A percentile compares a stretch with the other conserved stretches of the same genome.
These are phyloP conservation scores for Bruguiera gymnorhiza DNA, from an alignment of 345 rosid genomes.

Conservation along the genomic window DNA sequence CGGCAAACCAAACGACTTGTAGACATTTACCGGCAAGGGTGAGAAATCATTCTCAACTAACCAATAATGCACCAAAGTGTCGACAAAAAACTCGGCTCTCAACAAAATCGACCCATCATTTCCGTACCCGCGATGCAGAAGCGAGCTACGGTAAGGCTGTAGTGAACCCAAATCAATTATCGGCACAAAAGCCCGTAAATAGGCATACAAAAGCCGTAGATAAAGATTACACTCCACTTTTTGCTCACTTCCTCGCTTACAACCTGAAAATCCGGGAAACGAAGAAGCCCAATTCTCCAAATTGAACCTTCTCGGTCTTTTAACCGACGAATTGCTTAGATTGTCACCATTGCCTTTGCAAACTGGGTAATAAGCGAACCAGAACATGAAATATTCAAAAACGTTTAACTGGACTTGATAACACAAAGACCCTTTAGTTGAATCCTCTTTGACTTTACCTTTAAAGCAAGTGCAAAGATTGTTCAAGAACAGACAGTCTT, in stretches of 20 bases:
- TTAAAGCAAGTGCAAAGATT: constrained; percentile 58
- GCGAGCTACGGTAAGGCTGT: constrained; percentile 74
- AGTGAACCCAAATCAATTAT: constrained; percentile 47
- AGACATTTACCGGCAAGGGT: constrained; percentile 47
- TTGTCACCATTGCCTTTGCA: constrained; percentile 62
- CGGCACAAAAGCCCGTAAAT: constrained; percentile 80
- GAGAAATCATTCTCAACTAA: constrained; percentile 89
- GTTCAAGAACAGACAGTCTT: constrained; percentile 40
- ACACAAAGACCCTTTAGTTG: constrained; percentile 43
- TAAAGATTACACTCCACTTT: constrained; percentile 64
- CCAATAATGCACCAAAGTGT: constrained; percentile 72
- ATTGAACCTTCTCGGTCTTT: constrained; percentile 46
- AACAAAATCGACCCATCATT: constrained; percentile 52
- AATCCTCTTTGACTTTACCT: constrained; percentile 59
- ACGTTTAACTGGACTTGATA: constrained; percentile 64
- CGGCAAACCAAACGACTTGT: constrained; percentile 67
- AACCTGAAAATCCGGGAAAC: constrained; percentile 51
- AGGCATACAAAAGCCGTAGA: constrained; percentile 58
- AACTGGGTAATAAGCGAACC: constrained; percentile 90
- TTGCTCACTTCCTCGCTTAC: constrained; percentile 49
- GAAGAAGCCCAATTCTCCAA: constrained; percentile 66
- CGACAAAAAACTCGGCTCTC: constrained; percentile 77
- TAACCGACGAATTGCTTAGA: constrained; percentile 27
- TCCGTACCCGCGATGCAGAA: constrained; percentile 63
- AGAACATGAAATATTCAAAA: constrained; percentile 82